phyloP scores from a whole-genome alignment of 163 green algal genomes.

The Volvox carteri region DNA sequence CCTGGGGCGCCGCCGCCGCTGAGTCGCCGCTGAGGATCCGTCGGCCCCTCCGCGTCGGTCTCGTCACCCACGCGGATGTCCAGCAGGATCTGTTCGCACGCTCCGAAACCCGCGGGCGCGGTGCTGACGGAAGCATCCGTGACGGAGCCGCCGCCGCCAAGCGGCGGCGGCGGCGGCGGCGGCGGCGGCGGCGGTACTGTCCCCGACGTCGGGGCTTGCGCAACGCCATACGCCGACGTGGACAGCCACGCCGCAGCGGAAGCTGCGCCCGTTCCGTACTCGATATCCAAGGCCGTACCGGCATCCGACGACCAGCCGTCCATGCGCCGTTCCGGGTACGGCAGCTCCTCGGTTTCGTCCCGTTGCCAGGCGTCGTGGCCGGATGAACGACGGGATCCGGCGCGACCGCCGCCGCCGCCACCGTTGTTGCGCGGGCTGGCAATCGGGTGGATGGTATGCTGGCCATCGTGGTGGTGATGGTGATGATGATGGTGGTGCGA shows the following conservation, averaged over 20 bases:
- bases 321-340: conserved; percentile 3
- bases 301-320: conserved; percentile 20
- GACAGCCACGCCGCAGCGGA: not conserved
- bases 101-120: not conserved
- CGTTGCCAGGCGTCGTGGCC: conserved; percentile 2
- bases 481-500: conserved; percentile 9
- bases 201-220: not conserved
- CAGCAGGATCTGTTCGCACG: conserved; percentile 38
- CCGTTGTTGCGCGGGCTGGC: conserved; percentile 7
- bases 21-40: not conserved
- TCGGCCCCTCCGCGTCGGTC: not conserved
- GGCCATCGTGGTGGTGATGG: conserved; percentile 19
- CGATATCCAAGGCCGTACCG: not conserved
- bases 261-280: not conserved
- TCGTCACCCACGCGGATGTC: conserved; percentile 43
- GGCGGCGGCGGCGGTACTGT: not conserved
- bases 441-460: not conserved
- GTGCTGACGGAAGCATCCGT: too few species aligned
- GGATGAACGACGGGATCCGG: conserved; percentile 11
- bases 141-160: not conserved
- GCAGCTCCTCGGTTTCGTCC: not conserved
- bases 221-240: not conserved
- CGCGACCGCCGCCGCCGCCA: not conserved
- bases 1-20: not conserved
- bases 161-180: not conserved